A percentile compares a stretch with the other conserved stretches of the same genome.
Evolutionary conservation across 2,329 filamentous ascomycete genomes (phyloP).

Genomic region (Fusarium siculi): DNA sequence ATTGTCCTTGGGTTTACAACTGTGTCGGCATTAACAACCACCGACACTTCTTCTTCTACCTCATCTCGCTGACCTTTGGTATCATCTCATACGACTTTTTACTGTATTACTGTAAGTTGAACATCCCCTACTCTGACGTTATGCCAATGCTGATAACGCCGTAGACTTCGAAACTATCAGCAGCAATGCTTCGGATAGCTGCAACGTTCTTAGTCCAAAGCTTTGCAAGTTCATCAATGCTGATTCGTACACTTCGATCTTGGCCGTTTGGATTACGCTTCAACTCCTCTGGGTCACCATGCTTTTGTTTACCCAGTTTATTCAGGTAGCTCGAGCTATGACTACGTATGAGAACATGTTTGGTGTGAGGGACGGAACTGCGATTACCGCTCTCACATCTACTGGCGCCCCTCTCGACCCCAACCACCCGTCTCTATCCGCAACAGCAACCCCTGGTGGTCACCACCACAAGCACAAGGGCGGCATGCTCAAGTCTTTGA

Average conservation of each 20-base stretch:
- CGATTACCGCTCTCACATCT: conserved; percentile 81
- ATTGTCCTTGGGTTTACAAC: conserved; percentile 98
- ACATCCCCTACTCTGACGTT: background rate
- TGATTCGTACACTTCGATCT: conserved; percentile 84
- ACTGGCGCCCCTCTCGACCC: conserved; percentile 78
- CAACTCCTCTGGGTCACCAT: conserved; percentile 98
- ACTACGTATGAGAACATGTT: conserved; percentile 98
- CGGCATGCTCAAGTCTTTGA: conserved; percentile 82
- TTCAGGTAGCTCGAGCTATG: conserved; percentile 91
- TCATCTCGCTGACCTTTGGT: conserved; percentile 80
- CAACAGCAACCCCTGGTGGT: conserved; percentile 53
- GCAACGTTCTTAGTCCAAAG: conserved; percentile 78
- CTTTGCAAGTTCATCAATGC: conserved; percentile 82
- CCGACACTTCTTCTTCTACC: conserved; percentile 92
- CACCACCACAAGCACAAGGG: conserved; percentile 66
- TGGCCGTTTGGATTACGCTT: conserved; percentile 81
- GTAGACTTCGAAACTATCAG: conserved; percentile 72
- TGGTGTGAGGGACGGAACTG: conserved; percentile 69
- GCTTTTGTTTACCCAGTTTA: conserved; percentile 91
- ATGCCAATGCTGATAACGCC: conserved; percentile 9
- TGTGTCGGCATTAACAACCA: conserved; percentile 97
- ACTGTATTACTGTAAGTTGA: conserved; percentile 73
- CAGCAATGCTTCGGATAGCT: conserved; percentile 64
- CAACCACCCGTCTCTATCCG: conserved; percentile 71
- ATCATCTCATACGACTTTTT: conserved; percentile 78